Base-by-base conservation (phyloP, 1,284 basidiomycete species). In the Ustilago loliicola region DNA sequence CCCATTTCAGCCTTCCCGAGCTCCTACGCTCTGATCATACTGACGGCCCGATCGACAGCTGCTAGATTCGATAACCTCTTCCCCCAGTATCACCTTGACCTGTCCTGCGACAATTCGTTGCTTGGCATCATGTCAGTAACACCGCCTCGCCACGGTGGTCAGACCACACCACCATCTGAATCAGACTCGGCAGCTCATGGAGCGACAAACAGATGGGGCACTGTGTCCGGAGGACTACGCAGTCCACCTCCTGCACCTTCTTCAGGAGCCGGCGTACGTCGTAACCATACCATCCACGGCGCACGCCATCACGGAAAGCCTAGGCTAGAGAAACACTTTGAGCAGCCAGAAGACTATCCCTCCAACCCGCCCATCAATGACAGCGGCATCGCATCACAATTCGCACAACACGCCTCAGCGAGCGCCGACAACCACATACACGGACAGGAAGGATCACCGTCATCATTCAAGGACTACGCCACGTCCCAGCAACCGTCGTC, bases 231-330 rank as follows among this genome's bases (percentile, higher is more conserved):
- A 25, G 70, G 61, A 2, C 55, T 78, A 19, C 67, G 65, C 56
- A 77, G 75, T 40, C 75, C 70, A 19, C 76, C 76, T 5, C 67
- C 76, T 23, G 71, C 76, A 23, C 71, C 72, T 17, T 78, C 76
- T 11, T 74, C 71, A 11, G 76, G 76, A 0, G 72, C 72, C 4
- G 68, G 71, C 13, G 72, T 78, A 11, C 71, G 76, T 36, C 67
- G 76, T 38, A 78, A 71, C 13, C 76, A 78, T 51, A 78, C 76
- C 58, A 74, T 78, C 30, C 76, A 78, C 34, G 72, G 72, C 5
- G 62, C 67, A 15, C 64, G 72, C 8, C 72, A 71, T 23, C 72
- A 74, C 38, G 76, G 64, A 54, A 74, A 78, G 27, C 76, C 76
- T 5, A 55, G 76, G 9, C 60, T 78, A 21, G 76, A 78, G 32